phyloP scores from a whole-genome alignment of 1,139 yeast genomes.

The Candida sojae region DNA sequence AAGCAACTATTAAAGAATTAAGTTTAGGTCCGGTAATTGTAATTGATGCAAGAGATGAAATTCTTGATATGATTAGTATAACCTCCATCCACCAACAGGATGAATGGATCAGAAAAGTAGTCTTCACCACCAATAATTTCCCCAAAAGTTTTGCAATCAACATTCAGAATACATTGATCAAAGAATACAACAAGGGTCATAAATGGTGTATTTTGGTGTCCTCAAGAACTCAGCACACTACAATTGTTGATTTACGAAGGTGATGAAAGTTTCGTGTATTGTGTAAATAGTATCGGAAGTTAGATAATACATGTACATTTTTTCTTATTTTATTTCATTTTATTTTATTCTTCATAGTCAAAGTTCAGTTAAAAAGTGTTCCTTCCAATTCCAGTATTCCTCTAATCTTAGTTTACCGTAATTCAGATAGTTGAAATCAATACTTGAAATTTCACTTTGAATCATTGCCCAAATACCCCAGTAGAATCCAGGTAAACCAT shows the following conservation, averaged over 20 bases:
- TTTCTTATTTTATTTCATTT: neutral
- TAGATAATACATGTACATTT: neutral
- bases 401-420: slow-evolving; percentile 62
- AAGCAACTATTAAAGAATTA: slow-evolving; percentile 53
- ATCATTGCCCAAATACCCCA: slow-evolving; percentile 89
- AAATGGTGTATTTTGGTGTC: slow-evolving; percentile 75
- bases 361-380: slow-evolving; percentile 12
- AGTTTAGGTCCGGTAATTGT: slow-evolving; percentile 69
- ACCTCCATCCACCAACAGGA: slow-evolving; percentile 78
- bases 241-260: slow-evolving; percentile 66
- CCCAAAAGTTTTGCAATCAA: slow-evolving; percentile 79
- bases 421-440: slow-evolving; percentile 70
- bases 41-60: slow-evolving; percentile 81
- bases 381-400: slow-evolving; percentile 75
- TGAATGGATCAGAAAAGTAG: slow-evolving; percentile 86
- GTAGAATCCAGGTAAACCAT: slow-evolving; percentile 81
- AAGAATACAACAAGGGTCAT: slow-evolving; percentile 71
- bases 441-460: slow-evolving; percentile 68
- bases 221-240: slow-evolving; percentile 69
- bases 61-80: slow-evolving; percentile 74
- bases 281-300: too few species aligned
- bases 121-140: slow-evolving; percentile 54
- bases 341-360: neutral
- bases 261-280: slow-evolving; percentile 17
- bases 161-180: slow-evolving; percentile 68